Conservation (phyloP, 2,329 filamentous ascomycete genomes). For the Xenoacremonium recifei region DNA sequence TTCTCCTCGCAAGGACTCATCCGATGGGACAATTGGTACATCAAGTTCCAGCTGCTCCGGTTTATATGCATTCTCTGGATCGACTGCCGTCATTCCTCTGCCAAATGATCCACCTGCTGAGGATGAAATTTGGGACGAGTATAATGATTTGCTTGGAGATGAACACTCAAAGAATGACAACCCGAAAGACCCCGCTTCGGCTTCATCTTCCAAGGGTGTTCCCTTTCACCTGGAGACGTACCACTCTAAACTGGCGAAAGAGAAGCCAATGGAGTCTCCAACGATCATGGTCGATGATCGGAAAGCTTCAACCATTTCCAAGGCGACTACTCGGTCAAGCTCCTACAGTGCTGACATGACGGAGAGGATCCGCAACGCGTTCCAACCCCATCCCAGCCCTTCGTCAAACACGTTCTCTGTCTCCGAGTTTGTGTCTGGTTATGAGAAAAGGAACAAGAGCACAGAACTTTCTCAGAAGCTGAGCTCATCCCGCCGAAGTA, state of each 20-base stretch:
- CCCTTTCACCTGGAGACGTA: slow-evolving; percentile 57
- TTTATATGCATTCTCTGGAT: slow-evolving; percentile 55
- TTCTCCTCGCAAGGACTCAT: slow-evolving; percentile 65
- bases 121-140: slow-evolving; percentile 94
- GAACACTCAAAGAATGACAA: no score
- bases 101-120: slow-evolving; percentile 64
- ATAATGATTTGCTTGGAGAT: slow-evolving; percentile 82
- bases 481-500: slow-evolving; percentile 27
- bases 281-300: slow-evolving; percentile 37
- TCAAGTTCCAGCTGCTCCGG: slow-evolving; percentile 64
- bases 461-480: slow-evolving; percentile 24
- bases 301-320: slow-evolving; percentile 32
- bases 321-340: slow-evolving; percentile 45
- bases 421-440: slow-evolving; percentile 36
- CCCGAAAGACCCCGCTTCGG: slow-evolving; percentile 45
- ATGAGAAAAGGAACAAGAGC: slow-evolving; percentile 20
- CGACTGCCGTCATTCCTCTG: slow-evolving; percentile 65
- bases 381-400: slow-evolving; percentile 42
- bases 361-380: slow-evolving; percentile 49
- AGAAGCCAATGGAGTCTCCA: slow-evolving; percentile 46
- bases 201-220: slow-evolving; percentile 54
- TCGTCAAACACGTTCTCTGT: slow-evolving; percentile 43
- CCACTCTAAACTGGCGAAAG: slow-evolving; percentile 34
- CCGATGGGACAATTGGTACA: slow-evolving; percentile 54
- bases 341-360: slow-evolving; percentile 56